Percentiles rank a stretch among this genome's conserved stretches.
Conservation (phyloP, 1,139 yeast genomes). For the Nematodospora anomalae region DNA sequence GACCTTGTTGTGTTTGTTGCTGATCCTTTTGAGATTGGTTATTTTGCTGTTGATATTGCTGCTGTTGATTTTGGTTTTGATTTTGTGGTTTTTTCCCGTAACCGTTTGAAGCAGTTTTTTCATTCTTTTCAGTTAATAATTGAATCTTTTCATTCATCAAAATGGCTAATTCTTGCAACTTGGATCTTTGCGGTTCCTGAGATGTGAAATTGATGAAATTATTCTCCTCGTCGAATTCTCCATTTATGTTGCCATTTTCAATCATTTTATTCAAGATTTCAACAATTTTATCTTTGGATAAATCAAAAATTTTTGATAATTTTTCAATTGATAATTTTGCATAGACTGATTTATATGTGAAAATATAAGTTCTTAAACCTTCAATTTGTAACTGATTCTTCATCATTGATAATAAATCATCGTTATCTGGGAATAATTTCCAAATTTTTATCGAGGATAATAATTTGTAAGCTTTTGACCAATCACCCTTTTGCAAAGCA, state of each 20-base stretch:
- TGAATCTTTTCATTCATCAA: slow-evolving; percentile 85
- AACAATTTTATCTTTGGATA: slow-evolving; percentile 55
- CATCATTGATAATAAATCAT: slow-evolving; percentile 66
- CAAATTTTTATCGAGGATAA: slow-evolving; percentile 82
- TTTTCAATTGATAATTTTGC: slow-evolving; percentile 70
- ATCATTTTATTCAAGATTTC: slow-evolving; percentile 74
- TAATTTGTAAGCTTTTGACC: slow-evolving; percentile 75
- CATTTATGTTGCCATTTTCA: slow-evolving; percentile 72
- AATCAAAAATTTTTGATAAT: slow-evolving; percentile 65
- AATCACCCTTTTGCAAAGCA: slow-evolving; percentile 85
- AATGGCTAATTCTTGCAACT: slow-evolving; percentile 86
- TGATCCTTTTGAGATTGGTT: slow-evolving; percentile 28
- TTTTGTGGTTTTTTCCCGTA: slow-evolving; percentile 46
- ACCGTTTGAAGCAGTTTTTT: slow-evolving; percentile 78
- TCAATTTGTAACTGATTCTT: slow-evolving; percentile 79
- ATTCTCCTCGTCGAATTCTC: slow-evolving; percentile 50
- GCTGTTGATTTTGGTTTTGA: slow-evolving; percentile 37
- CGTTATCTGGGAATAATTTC: slow-evolving; percentile 76
- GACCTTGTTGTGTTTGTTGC: slow-evolving; percentile 30
- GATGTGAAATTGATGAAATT: slow-evolving; percentile 57
- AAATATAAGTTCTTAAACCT: slow-evolving; percentile 86
- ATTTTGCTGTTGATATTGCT: slow-evolving; percentile 35
- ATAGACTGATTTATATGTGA: slow-evolving; percentile 78
- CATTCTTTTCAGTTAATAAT: slow-evolving; percentile 80
- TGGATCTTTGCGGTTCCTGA: slow-evolving; percentile 77